These are phyloP conservation scores for Ogataea ramenticola DNA, from an alignment of 805 yeast genomes.

Conservation along the genomic window DNA sequence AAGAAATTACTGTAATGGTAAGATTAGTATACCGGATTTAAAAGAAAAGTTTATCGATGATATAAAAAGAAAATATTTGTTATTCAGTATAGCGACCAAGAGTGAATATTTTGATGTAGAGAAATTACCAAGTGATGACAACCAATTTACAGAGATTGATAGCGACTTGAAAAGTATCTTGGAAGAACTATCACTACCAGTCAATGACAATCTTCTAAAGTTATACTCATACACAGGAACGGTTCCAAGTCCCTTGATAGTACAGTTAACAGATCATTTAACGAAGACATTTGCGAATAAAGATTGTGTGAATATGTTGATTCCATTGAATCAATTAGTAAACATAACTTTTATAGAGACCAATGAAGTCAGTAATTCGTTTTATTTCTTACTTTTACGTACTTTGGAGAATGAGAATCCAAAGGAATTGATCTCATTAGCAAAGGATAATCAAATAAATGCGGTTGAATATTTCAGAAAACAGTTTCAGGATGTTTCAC, in stretches of 20 bases:
- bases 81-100: background rate
- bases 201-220: background rate
- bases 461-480: slow-evolving; percentile 9
- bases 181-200: background rate
- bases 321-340: background rate
- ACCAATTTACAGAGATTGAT: background rate
- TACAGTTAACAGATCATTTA: background rate
- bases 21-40: background rate
- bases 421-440: slow-evolving; percentile 7
- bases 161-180: no score
- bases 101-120: background rate
- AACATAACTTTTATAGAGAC: background rate
- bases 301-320: background rate
- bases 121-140: background rate
- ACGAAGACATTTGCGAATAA: background rate
- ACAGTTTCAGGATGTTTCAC: slow-evolving; percentile 6
- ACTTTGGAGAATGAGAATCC: slow-evolving; percentile 14
- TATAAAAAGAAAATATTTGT: background rate
- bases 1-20: background rate
- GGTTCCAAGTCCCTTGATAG: background rate
- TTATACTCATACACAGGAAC: background rate
- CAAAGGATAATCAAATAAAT: slow-evolving; percentile 4
- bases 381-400: slow-evolving; percentile 15
- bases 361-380: background rate
- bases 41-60: background rate